Conservation (phyloP, 2,329 filamentous ascomycete species). For the Paraconiothyrium sp. region DNA sequence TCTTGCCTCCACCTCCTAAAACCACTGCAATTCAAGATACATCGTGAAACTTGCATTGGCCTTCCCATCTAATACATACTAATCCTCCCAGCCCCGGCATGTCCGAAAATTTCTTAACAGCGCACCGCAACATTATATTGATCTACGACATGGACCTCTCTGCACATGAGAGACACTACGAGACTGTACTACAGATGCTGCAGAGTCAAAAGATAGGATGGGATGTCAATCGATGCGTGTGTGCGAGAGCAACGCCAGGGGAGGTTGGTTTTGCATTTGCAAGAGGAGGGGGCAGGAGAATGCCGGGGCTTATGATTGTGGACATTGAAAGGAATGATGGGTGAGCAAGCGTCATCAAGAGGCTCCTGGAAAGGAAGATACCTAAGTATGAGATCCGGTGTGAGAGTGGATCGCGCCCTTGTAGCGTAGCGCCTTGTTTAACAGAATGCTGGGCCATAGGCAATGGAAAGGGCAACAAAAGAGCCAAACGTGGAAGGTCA, state of each 20-base stretch:
- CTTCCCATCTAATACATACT: not conserved
- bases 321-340: slow-evolving; percentile 5
- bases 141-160: slow-evolving; percentile 9
- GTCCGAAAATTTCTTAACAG: slow-evolving; percentile 5
- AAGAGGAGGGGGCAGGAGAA: slow-evolving; percentile 5
- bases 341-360: not conserved
- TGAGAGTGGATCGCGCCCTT: not conserved
- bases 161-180: not conserved
- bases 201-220: slow-evolving; percentile 12
- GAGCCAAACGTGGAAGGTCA: not conserved
- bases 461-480: not conserved
- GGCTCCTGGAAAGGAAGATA: not conserved
- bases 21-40: not conserved
- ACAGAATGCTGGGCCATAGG: not conserved
- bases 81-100: slow-evolving; percentile 4
- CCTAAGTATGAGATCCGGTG: not conserved
- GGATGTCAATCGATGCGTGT: slow-evolving; percentile 9
- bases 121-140: slow-evolving; percentile 12
- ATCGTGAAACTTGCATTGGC: not conserved
- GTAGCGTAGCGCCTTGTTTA: not conserved
- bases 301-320: slow-evolving; percentile 12
- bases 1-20: not conserved
- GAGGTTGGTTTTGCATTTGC: slow-evolving; percentile 7
- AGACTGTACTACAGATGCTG: slow-evolving; percentile 8
- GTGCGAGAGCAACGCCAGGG: not conserved